A percentile compares a stretch with the other conserved stretches of the same genome.
phyloP scores from a whole-genome alignment of 2,329 filamentous ascomycete species.

The Colletotrichum abscissum region DNA sequence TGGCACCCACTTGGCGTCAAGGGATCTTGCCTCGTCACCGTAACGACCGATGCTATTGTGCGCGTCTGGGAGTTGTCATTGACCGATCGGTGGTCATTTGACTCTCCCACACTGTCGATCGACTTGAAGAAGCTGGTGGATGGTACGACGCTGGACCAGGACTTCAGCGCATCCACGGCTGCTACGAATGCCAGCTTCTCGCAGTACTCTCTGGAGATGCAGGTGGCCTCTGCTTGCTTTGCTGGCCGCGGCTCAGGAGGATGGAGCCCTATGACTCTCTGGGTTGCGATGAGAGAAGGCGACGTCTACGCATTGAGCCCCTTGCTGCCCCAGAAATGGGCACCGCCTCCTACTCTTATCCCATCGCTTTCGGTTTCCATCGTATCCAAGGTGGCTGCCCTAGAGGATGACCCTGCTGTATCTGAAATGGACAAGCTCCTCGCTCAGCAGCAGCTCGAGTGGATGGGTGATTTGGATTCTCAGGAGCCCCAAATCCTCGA shows the following conservation, averaged over 20 bases:
- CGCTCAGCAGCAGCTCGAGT: constrained; percentile 73
- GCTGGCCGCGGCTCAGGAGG: constrained; percentile 74
- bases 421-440: constrained; percentile 65
- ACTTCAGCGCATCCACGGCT: constrained; percentile 81
- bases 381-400: constrained; percentile 75
- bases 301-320: constrained; percentile 95
- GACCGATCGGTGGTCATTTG: constrained; percentile 88
- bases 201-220: constrained; percentile 91
- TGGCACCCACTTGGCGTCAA: constrained; percentile 94
- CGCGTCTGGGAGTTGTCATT: constrained; percentile 90
- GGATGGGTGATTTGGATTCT: constrained; percentile 74
- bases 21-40: constrained; percentile 84
- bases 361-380: constrained; percentile 87
- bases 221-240: constrained; percentile 91
- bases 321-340: constrained; percentile 87
- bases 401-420: constrained; percentile 68
- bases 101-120: constrained; percentile 83
- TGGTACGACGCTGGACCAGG: constrained; percentile 82
- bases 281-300: constrained; percentile 94
- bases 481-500: constrained; percentile 71
- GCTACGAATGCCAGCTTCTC: constrained; percentile 86
- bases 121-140: constrained; percentile 91
- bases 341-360: constrained; percentile 79
- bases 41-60: constrained; percentile 89
- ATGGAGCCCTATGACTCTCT: constrained; percentile 96